Base-by-base conservation (phyloP, 331 rosid species). In the Quercus phellos region DNA sequence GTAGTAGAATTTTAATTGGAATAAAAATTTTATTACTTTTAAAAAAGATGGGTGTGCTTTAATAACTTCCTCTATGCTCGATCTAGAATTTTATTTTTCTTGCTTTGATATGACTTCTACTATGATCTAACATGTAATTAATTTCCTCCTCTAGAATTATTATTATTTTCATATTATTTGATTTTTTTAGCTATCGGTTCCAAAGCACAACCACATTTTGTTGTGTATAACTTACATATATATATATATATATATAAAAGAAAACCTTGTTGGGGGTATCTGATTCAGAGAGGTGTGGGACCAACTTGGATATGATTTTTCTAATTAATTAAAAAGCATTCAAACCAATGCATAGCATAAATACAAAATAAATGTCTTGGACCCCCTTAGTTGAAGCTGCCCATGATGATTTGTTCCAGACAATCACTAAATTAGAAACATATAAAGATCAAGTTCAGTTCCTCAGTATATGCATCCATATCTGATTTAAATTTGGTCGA, bases 321-420 rank as follows among this genome's bases (percentile, higher is more conserved):
- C 13, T 58, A 55, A 64, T 68, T 67, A 18, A 38, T 68, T 72
- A 18, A 51, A 80, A 73, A 68, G 17, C 58, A 56, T n/a, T 4
- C 32, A 58, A 30, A 2, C 18, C 2, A 35, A 75, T 38, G 50
- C 21, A 78, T 12, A 76, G 8, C 71, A 78, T 7, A 42, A 60
- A 73, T 70, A 83, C 55, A 81, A 58, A 84, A 54, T 51, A 30
- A 64, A 42, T 55, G 61, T 75, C 4, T 60, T 83, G 90, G 91
- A 86, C 76, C 84, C 88, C 88, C 81, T 81, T 64, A 80, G 51
- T 81, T 81, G 85, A 82, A 88, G 80, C 86, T 85, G 81, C 84
- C 90, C 90, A 84, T 87, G 77, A 76, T 86, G 81, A 70, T 43
- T 76, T 89, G 96, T 85, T 83, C 34, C 75, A 84, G 74, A 80